A percentile compares a stretch with the other conserved stretches of the same genome.
Conservation (phyloP, 2,329 filamentous ascomycete species). For the Penicillium thymicola region DNA sequence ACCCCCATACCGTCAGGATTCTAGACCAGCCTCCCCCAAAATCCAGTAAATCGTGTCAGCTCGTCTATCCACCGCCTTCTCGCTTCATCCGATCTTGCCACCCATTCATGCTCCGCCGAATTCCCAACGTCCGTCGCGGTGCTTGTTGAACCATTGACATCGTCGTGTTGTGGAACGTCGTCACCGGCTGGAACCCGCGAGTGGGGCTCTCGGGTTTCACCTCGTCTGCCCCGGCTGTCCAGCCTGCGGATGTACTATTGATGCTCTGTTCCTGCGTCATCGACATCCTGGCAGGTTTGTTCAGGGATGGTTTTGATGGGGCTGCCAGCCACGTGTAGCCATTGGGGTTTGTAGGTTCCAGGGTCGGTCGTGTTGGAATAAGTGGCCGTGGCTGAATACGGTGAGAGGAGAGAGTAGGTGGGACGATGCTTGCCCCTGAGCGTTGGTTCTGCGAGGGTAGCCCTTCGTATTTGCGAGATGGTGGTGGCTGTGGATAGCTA, state of each 20-base stretch:
- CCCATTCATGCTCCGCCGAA: conserved; percentile 43
- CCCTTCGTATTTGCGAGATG: conserved; percentile 11
- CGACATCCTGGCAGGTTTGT: conserved; percentile 12
- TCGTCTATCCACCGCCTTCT: conserved; percentile 21
- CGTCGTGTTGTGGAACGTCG: conserved; percentile 41
- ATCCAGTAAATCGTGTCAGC: conserved; percentile 2
- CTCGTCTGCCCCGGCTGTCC: conserved; percentile 18
- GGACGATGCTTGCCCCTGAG: conserved; percentile 17
- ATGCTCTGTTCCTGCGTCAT: conserved; percentile 11
- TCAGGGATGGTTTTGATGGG: conserved; percentile 22
- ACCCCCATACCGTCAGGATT: conserved; percentile 4
- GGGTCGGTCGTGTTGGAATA: conserved; percentile 31
- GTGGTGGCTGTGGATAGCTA: conserved; percentile 8
- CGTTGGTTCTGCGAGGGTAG: conserved; percentile 6
- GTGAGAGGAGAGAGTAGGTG: conserved; percentile 24
- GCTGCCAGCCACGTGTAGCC: conserved; percentile 37
- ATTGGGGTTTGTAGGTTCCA: conserved; percentile 31
- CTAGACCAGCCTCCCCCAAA: conserved; percentile 8
- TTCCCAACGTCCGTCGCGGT: conserved; percentile 40
- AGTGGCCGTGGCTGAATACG: conserved; percentile 33
- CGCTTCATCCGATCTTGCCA: conserved; percentile 42
- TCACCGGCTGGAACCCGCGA: conserved; percentile 26
- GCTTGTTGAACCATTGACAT: conserved; percentile 35
- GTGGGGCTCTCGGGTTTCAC: conserved; percentile 26
- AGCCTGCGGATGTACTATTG: conserved; percentile 3